Base-by-base conservation (phyloP, 345 rosid genomes). In the Eucalyptus melliodora region DNA sequence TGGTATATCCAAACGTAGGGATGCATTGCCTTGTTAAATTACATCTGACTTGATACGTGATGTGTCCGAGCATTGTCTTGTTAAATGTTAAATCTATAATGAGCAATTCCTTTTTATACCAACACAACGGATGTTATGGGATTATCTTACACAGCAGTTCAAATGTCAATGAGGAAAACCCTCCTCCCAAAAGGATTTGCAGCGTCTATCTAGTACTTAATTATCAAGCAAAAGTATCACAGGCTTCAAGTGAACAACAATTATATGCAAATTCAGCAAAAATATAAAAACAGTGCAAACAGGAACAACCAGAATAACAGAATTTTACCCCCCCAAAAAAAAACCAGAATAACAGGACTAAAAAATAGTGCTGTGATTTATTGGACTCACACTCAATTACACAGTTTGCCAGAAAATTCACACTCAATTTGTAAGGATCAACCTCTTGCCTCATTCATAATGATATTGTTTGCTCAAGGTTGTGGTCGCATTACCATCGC, bases 401-500 rank as follows among this genome's bases (percentile, higher is more conserved):
- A 67, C 11, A 67, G 8, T 67, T 34, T 15, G 40, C 40, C 77
- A n/a, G 21, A 67, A 67, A 16, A 15, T 8, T 67, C 56, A 4
- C 10, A 19, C 24, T 53, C 26, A 53, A 53, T 19, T 53, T 53
- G 11, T 53, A 53, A 53, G 24, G 24, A 19, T 53, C 59, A 19
- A 53, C 24, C 24, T 53, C 59, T 53, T 53, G 59, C 59, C 59
- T 53, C 24, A 19, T 53, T 53, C 59, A 53, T 19, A 53, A 53
- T 53, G 59, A 53, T 21, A 53, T 53, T 21, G 59, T 53, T 21
- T 1, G 5, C 11, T 53, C 2, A 53, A 0, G 59, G 1, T 53
- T 0, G 5, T 0, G 11, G 11, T 53, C 5, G 0, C 59, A 53
- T 53, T 53, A 4, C 59, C 26, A 53, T 21, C 5, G 2, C 59